These are phyloP conservation scores for Mucor circinelloides DNA, from an alignment of 371 early-diverging fungal species.

Conservation along the genomic window DNA sequence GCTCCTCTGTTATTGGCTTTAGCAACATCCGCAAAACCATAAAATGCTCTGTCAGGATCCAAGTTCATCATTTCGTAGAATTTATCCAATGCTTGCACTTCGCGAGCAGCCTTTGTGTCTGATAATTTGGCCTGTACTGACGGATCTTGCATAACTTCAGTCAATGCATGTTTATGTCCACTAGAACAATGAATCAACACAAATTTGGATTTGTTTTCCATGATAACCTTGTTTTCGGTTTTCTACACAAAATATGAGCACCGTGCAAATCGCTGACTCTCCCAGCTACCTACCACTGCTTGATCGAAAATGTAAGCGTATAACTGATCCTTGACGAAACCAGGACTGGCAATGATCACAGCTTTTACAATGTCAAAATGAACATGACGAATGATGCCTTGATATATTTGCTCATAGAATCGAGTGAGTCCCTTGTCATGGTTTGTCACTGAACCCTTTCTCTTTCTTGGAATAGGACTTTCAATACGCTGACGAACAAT, in stretches of 20 bases:
- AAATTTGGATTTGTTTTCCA: constrained; percentile 88
- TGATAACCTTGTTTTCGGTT: constrained; percentile 76
- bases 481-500: constrained; percentile 93
- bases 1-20: constrained; percentile 87
- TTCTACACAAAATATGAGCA: constrained; percentile 41
- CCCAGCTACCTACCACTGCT: constrained; percentile 63
- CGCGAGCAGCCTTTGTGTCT: constrained; percentile 92
- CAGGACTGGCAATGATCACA: constrained; percentile 93
- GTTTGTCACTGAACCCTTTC: constrained; percentile 85
- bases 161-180: constrained; percentile 93
- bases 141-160: constrained; percentile 92
- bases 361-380: constrained; percentile 91
- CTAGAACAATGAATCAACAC: constrained; percentile 89
- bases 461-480: constrained; percentile 87
- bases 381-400: constrained; percentile 84
- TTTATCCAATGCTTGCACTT: constrained; percentile 79
- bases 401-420: constrained; percentile 91
- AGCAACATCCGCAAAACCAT: constrained; percentile 84
- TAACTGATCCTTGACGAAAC: constrained; percentile 91
- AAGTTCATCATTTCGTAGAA: constrained; percentile 89
- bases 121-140: constrained; percentile 77
- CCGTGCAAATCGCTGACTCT: constrained; percentile 19
- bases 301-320: constrained; percentile 83
- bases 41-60: constrained; percentile 91
- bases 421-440: constrained; percentile 86